Evolutionary conservation across 345 rosid genomes (phyloP).

Genomic region (Eucalyptus cloeziana): DNA sequence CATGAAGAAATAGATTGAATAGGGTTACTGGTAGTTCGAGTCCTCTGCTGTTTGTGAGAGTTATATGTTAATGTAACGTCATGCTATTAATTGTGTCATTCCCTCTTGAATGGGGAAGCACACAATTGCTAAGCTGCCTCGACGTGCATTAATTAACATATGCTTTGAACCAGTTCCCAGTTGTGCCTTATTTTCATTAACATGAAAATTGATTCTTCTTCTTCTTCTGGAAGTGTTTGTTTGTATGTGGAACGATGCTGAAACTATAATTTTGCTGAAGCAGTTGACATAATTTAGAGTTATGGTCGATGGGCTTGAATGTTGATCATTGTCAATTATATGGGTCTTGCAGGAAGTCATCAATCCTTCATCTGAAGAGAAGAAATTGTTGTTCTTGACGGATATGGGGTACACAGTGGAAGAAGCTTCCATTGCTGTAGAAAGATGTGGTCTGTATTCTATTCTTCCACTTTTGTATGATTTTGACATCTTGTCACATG

Average conservation of each 20-base stretch:
- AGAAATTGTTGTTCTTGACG: constrained; percentile 21
- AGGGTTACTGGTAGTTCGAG: background rate
- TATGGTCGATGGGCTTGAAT: background rate
- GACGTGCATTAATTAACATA: background rate
- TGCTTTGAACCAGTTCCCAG: background rate
- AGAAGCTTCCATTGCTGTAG: constrained; percentile 63
- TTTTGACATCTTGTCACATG: background rate
- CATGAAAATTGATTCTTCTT: background rate
- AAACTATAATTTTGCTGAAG: background rate
- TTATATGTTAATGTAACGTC: background rate
- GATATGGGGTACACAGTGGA: constrained; percentile 58
- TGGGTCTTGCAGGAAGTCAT: constrained; percentile 20
- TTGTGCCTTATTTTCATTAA: background rate
- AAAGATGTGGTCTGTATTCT: constrained; percentile 70
- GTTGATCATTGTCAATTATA: background rate
- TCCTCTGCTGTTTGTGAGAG: background rate
- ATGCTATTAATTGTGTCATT: background rate
- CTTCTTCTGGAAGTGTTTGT: background rate
- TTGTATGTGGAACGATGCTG: background rate
- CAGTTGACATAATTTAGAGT: background rate
- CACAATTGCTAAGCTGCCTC: background rate
- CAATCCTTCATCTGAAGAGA: constrained; percentile 17
- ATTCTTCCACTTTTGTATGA: background rate
- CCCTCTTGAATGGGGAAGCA: background rate
- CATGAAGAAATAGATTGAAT: background rate